phyloP scores from a whole-genome alignment of 352 stramenopile species.

The Phytophthora multivora region DNA sequence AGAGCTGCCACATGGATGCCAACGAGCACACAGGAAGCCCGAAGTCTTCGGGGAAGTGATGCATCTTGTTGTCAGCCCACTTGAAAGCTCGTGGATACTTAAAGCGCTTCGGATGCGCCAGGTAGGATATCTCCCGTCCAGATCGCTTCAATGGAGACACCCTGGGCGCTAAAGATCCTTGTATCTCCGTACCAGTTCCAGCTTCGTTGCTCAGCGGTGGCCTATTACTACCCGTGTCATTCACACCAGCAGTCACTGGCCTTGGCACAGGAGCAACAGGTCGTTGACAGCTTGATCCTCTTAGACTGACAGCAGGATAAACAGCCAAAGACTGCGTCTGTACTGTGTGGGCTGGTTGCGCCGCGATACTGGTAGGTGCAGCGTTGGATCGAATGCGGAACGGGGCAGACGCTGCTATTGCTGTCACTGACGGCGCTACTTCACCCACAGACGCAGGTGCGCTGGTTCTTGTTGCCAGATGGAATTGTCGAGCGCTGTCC shows the following conservation, averaged over 20 bases:
- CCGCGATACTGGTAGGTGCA: background rate
- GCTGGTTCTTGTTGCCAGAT: background rate
- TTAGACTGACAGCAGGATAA: too few species aligned
- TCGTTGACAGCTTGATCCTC: too few species aligned
- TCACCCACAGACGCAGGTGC: background rate
- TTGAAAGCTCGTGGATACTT: constrained; percentile 24
- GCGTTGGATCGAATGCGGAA: constrained; percentile 4
- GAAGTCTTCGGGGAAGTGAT: constrained; percentile 28
- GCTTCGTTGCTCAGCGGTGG: background rate
- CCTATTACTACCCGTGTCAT: too few species aligned
- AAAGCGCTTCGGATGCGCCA: constrained; percentile 15
- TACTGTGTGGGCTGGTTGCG: background rate
- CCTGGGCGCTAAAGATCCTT: background rate
- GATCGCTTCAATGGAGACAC: constrained; percentile 10
- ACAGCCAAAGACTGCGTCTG: background rate
- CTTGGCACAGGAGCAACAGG: background rate
- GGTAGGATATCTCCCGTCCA: constrained; percentile 4
- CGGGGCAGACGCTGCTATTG: background rate
- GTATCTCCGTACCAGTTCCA: background rate
- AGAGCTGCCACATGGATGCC: constrained; percentile 20
- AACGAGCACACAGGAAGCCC: constrained; percentile 14
- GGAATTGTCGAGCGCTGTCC: constrained; percentile 19
- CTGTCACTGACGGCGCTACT: background rate
- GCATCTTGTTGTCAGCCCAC: constrained; percentile 27
- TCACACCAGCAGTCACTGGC: background rate